Evolutionary conservation across 2,329 filamentous ascomycete genomes (phyloP), one percentile per base, ranked within the genome.

Genomic region (Scedosporium minutisporum): DNA sequence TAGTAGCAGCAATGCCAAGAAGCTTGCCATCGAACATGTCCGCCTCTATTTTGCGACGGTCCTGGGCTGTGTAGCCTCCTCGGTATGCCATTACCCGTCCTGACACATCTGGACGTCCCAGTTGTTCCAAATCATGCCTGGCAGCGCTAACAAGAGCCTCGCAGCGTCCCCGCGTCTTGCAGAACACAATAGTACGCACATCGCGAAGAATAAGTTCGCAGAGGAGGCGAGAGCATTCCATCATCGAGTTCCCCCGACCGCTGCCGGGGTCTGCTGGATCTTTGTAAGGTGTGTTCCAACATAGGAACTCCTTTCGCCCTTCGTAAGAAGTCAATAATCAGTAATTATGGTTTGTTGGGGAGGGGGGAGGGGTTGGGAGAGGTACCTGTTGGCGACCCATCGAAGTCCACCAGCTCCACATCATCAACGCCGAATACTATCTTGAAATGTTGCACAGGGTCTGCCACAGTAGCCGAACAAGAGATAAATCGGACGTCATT

Each of bases 21-120:
- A 99, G 80, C 69, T 93, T 95, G 0, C 95, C 95, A 63, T 96
- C 90, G 68, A 99, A 99, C 95, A 99, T 97, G 71, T 97, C 93
- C 27, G 83, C 86, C 73, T 99, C 95, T 64, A 99, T 97, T 63
- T 84, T 81, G 18, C 95, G 85, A 63, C 95, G 83, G 69, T 99
- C 95, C 71, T 96, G 89, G 1, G 93, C 86, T 3, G 93, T 96
- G 71, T 99, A 99, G 0, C 95, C 95, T 25, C 95, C 95, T 65
- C 95, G 86, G 70, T 99, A 99, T 0, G 90, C 91, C 92, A 96
- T 97, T 1, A 99, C 91, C 57, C 93, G 81, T 29, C 84, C 84
- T 69, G 86, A 85, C 44, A 91, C 88, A 69, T 96, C 92, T 3
- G 84, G 75, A 51, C 91, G 82, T 25, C 91, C 91, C 1, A 96